Base-by-base conservation (phyloP, 2,329 filamentous ascomycete genomes). In the Beauveria sp. region DNA sequence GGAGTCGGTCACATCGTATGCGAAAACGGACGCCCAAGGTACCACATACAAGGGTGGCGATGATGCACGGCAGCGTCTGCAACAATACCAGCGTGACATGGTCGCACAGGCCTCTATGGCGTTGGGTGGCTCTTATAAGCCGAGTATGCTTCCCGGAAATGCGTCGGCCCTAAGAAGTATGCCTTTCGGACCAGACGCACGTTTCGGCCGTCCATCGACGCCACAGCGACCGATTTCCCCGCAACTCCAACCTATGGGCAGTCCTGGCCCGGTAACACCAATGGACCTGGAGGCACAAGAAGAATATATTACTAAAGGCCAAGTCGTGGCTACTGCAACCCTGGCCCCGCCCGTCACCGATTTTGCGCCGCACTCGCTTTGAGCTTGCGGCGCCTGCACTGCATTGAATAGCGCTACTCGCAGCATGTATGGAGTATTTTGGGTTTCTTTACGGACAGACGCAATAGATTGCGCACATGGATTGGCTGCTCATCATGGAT, bases 11-110 rank as follows among this genome's bases (percentile, higher is more conserved):
- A 66, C 73, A n/a, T 68, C 71, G 57, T 67, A 70, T 3, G 66
- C 71, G 10, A 74, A 72, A 50, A 75, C 75, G 10, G 74, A 77
- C 55, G 65, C 72, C 5, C 73, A 74, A 45, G 66, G 74, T 3
- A 60, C 56, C 63, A 57, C 65, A 42, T 63, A 62, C 34, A 46
- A 63, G 63, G 38, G 55, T 24, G 56, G 26, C 42, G 28, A 60
- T n/a, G 59, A 64, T 34, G 58, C 52, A 40, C 58, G 58, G 51
- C 58, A 52, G 38, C 59, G 45, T 9, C 45, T 86, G 43, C 78
- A 81, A 66, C 81, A 86, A 65, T 86, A 86, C 65, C 81, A 86
- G 66, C 76, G 81, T 54, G 82, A 86, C 61, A 85, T 86, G 83
- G 79, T 85, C 53, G 78, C 80, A 1, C 83, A 86, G 67, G 81